phyloP scores from a whole-genome alignment of 2,329 filamentous ascomycete genomes.

The Bipolaris oryzae region DNA sequence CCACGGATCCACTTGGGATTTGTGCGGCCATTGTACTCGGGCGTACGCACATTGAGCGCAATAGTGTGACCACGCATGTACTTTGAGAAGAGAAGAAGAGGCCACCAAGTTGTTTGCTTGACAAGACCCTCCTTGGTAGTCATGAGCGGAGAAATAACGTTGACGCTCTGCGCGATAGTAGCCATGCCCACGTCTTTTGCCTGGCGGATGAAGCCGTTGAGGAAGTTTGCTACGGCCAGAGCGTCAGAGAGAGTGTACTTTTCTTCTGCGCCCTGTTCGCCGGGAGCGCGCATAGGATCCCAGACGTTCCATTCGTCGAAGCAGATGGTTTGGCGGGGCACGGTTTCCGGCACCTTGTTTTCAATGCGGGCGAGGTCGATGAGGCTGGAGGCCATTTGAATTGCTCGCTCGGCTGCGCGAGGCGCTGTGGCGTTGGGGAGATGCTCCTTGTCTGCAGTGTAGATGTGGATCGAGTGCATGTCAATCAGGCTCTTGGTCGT shows the following conservation, averaged over 20 bases:
- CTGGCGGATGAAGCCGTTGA: conserved; percentile 79
- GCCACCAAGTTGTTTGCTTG: conserved; percentile 79
- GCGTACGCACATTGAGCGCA: conserved; percentile 67
- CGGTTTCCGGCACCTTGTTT: conserved; percentile 63
- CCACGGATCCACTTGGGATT: conserved; percentile 68
- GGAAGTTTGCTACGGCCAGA: conserved; percentile 74
- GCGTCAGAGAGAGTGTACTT: conserved; percentile 73
- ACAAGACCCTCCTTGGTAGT: conserved; percentile 67
- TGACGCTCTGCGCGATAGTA: conserved; percentile 77
- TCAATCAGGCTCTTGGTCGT: conserved; percentile 64
- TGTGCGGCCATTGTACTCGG: conserved; percentile 70
- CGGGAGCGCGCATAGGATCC: conserved; percentile 74
- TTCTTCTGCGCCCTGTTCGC: conserved; percentile 74
- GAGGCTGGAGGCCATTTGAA: conserved; percentile 69
- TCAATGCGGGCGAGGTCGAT: conserved; percentile 78
- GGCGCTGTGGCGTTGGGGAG: conserved; percentile 60
- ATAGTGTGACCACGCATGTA: conserved; percentile 77
- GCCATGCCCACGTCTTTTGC: conserved; percentile 75
- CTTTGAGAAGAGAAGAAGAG: conserved; percentile 69
- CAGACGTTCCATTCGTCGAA: conserved; percentile 89
- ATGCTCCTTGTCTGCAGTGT: conserved; percentile 65
- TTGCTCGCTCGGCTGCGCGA: conserved; percentile 72
- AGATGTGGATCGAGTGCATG: conserved; percentile 83
- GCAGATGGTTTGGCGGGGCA: conserved; percentile 73
- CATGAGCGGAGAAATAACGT: conserved; percentile 79